Evolutionary conservation across 2,329 filamentous ascomycete genomes (phyloP).

Genomic region (Claviceps arundinis): DNA sequence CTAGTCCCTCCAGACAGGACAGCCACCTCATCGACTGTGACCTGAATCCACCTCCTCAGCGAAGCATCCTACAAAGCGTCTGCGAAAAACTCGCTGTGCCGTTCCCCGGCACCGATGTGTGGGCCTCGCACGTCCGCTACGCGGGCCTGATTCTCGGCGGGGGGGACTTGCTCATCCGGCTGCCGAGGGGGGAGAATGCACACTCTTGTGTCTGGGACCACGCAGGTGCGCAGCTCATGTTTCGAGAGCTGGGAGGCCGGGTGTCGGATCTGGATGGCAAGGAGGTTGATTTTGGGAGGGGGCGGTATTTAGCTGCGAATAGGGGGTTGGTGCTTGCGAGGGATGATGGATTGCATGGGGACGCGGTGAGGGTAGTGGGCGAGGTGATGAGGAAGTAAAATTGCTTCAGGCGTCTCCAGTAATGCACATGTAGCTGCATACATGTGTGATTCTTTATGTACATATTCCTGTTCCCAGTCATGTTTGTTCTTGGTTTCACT

Average conservation of each 20-base stretch:
- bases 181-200: constrained; percentile 11
- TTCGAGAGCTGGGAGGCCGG: constrained; percentile 39
- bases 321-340: constrained; percentile 28
- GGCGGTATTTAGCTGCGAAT: constrained; percentile 20
- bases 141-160: constrained; percentile 24
- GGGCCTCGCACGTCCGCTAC: constrained; percentile 27
- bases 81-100: constrained; percentile 17
- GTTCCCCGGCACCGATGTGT: constrained; percentile 25
- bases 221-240: constrained; percentile 43
- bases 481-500: too few relatives aligned
- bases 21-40: constrained; percentile 22
- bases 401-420: neutral
- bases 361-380: constrained; percentile 21
- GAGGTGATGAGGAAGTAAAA: constrained; percentile 4
- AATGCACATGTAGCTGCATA: neutral
- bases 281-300: constrained; percentile 22
- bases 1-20: neutral
- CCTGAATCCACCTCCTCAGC: constrained; percentile 16
- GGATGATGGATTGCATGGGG: constrained; percentile 26
- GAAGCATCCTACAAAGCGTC: constrained; percentile 18
- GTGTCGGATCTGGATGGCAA: constrained; percentile 34
- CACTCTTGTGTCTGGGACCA: constrained; percentile 36
- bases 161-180: constrained; percentile 21
- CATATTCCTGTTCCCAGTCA: too few relatives aligned
- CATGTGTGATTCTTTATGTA: too few relatives aligned